Evolutionary conservation across 2,329 filamentous ascomycete species (phyloP).

Genomic region (Ophiobolus disseminans): DNA sequence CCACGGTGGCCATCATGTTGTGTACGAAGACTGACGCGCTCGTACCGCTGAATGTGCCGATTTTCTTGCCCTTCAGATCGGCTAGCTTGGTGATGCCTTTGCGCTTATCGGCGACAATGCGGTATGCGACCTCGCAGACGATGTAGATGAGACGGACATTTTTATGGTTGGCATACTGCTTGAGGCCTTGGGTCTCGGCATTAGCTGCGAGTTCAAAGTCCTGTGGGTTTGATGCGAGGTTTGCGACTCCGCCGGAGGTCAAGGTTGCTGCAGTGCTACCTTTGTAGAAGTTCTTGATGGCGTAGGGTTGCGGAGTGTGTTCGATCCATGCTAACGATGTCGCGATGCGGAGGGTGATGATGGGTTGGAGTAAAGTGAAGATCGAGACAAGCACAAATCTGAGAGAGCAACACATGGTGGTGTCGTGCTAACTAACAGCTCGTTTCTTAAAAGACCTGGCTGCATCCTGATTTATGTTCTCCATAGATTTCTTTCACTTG

Average conservation of each 20-base stretch:
- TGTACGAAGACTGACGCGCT: slow-evolving; percentile 28
- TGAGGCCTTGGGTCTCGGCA: slow-evolving; percentile 38
- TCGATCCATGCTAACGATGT: slow-evolving; percentile 33
- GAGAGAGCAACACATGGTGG: neutral
- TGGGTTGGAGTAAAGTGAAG: neutral
- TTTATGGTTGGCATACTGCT: slow-evolving; percentile 28
- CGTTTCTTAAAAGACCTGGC: too few species aligned
- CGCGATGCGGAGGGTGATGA: slow-evolving; percentile 18
- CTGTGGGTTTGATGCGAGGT: slow-evolving; percentile 24
- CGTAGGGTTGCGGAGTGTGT: slow-evolving; percentile 35
- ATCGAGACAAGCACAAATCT: neutral
- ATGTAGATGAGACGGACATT: slow-evolving; percentile 39
- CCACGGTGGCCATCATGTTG: slow-evolving; percentile 26
- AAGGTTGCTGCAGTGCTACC: slow-evolving; percentile 16
- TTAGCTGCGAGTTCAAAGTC: slow-evolving; percentile 35
- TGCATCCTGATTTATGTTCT: too few species aligned
- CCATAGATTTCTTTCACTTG: too few species aligned
- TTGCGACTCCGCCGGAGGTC: slow-evolving; percentile 27
- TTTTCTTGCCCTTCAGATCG: slow-evolving; percentile 35
- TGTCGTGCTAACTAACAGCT: too few species aligned
- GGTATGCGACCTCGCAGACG: slow-evolving; percentile 36
- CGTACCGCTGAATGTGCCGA: slow-evolving; percentile 25
- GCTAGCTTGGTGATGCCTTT: slow-evolving; percentile 20
- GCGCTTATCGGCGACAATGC: slow-evolving; percentile 30
- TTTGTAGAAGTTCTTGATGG: slow-evolving; percentile 34